Percentiles rank a stretch among this genome's conserved stretches.
These are phyloP conservation scores for Colletotrichum melonis DNA, from an alignment of 2,329 filamentous ascomycete genomes.

Conservation along the genomic window DNA sequence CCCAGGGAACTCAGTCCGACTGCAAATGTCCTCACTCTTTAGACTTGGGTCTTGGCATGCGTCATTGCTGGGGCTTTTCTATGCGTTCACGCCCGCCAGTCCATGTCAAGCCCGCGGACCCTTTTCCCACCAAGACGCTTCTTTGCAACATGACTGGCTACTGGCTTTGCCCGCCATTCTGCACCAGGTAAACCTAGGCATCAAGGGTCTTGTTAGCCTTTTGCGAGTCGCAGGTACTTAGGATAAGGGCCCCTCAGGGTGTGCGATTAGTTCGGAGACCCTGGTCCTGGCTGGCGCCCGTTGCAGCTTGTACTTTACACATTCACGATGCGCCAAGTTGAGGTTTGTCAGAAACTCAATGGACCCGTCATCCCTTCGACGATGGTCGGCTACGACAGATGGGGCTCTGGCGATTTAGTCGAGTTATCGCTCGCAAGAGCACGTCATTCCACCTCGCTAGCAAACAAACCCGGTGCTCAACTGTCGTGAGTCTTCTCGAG, in stretches of 20 bases:
- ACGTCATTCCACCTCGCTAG: constrained; percentile 17
- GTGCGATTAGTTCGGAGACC: not conserved
- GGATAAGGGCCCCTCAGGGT: not conserved
- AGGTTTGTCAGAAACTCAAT: constrained; percentile 23
- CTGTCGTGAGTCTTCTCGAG: constrained; percentile 10
- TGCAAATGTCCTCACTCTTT: not conserved
- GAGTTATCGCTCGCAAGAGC: not conserved
- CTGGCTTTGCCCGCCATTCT: not conserved
- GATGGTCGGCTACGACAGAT: constrained; percentile 7
- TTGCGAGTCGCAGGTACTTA: constrained; percentile 17
- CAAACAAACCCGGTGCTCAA: not conserved
- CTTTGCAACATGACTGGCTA: constrained; percentile 6
- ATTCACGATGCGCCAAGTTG: constrained; percentile 12
- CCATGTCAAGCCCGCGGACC: constrained; percentile 22
- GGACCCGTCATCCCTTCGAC: constrained; percentile 19
- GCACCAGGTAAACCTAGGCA: constrained; percentile 21
- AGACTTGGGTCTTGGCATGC: constrained; percentile 17
- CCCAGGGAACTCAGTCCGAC: not conserved
- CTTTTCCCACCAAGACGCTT: not conserved
- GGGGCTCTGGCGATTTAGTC: constrained; percentile 1
- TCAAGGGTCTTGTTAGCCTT: constrained; percentile 27
- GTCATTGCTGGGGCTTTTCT: constrained; percentile 12
- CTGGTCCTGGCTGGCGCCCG: constrained; percentile 2
- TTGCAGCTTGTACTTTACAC: constrained; percentile 9
- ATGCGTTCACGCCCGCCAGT: constrained; percentile 8